Conservation (phyloP, 2,329 filamentous ascomycete genomes). For the Setomelanomma holmii region DNA sequence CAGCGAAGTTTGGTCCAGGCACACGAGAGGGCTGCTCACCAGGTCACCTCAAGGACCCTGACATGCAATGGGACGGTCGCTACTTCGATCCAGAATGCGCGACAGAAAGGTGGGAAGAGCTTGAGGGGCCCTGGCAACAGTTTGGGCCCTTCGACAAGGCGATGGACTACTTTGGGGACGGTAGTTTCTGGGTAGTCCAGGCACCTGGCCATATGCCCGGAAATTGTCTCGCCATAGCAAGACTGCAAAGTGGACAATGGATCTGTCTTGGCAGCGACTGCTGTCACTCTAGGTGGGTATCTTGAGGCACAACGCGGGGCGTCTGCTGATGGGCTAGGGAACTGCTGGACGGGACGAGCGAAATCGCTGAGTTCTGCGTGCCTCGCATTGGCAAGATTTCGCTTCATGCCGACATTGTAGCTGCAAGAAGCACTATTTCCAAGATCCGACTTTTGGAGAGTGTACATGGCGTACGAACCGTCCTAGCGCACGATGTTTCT, state of each 20-base stretch:
- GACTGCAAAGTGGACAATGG: slow-evolving; percentile 35
- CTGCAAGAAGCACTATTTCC: slow-evolving; percentile 35
- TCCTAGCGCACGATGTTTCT: slow-evolving; percentile 39
- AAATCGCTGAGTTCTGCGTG: slow-evolving; percentile 36
- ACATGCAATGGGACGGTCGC: slow-evolving; percentile 41
- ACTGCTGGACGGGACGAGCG: slow-evolving; percentile 34
- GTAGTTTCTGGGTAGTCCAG: slow-evolving; percentile 49
- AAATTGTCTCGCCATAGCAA: slow-evolving; percentile 47
- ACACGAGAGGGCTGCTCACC: slow-evolving; percentile 37
- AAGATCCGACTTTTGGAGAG: slow-evolving; percentile 35
- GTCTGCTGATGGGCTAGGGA: slow-evolving; percentile 24
- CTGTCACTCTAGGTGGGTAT: slow-evolving; percentile 40
- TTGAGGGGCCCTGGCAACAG: slow-evolving; percentile 35
- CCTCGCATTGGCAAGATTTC: slow-evolving; percentile 30
- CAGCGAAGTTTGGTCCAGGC: slow-evolving; percentile 39
- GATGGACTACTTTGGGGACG: slow-evolving; percentile 49
- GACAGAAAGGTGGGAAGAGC: slow-evolving; percentile 38
- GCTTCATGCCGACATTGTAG: slow-evolving; percentile 34
- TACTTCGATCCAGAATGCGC: slow-evolving; percentile 40
- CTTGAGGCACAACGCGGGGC: not conserved
- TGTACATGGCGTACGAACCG: slow-evolving; percentile 32
- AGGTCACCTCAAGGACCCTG: slow-evolving; percentile 36
- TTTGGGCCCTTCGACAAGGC: slow-evolving; percentile 48
- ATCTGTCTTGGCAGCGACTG: slow-evolving; percentile 44
- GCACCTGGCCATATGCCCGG: slow-evolving; percentile 49